Evolutionary conservation across 345 rosid species (phyloP), one percentile per base, ranked within the genome.

Genomic region (Dipteronia sinensis): DNA sequence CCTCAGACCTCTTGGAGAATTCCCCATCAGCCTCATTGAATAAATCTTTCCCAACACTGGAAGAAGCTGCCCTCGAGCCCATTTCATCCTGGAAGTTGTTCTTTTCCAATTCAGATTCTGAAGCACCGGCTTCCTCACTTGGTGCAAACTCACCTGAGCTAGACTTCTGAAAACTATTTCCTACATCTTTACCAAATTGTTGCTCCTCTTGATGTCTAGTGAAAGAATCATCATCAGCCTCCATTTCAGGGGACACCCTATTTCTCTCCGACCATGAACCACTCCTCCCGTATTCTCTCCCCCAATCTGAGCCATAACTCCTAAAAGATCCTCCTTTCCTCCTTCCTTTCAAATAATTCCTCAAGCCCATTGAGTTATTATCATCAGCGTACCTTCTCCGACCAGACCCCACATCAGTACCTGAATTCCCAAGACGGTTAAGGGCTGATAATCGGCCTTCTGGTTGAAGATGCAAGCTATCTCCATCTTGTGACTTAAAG

Each of bases 211-310:
- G 79, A 62, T 82, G 81, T 75, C 86, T 88, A 56, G 89, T 85
- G 82, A 75, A 76, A 72, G 83, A 67, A 82, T 86, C 89, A 78
- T 82, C 86, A 22, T 90, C 93, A 76, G 82, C 77, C 34, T 87
- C 97, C 15, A 69, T 83, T 62, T 90, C 90, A 53, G 83, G 88
- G 71, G 92, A 87, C 38, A 62, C 81, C 80, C 85, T 86, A 85
- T 49, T 84, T 69, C 89, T 85, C 62, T 91, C 97, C 2, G 94
- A 89, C 92, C 93, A 90, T 29, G 98, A 86, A 2, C 91, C 89
- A 38, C 83, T 87, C 85, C 95, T 89, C 77, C 92, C 94, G 63
- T 87, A 82, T 23, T 89, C 97, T 82, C 88, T 86, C 72, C 89
- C 88, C 82, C 87, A 92, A 65, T 93, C 98, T 1, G 87, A 87